A percentile compares a stretch with the other conserved stretches of the same genome.
These are phyloP conservation scores for Drosera capensis DNA, from an alignment of 148 eudicot species.

Conservation along the genomic window DNA sequence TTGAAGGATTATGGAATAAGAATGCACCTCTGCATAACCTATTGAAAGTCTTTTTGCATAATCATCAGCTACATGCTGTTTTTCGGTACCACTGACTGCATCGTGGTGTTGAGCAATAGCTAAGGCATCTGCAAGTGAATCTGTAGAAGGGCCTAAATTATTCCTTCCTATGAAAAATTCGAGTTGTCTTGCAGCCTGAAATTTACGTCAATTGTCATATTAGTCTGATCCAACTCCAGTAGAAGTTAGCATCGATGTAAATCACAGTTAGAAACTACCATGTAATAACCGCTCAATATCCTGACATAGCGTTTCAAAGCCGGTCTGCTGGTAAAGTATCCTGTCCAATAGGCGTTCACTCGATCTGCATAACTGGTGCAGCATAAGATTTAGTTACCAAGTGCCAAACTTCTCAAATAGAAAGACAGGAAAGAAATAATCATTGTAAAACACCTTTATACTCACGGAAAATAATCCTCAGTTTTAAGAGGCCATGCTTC, in stretches of 20 bases:
- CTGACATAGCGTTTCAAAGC: constrained; percentile 79
- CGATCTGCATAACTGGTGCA: constrained; percentile 77
- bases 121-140: constrained; percentile 70
- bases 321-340: constrained; percentile 91
- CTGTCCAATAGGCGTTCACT: constrained; percentile 85
- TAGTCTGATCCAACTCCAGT: neutral
- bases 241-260: constrained; percentile 1
- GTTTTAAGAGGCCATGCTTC: constrained; percentile 78
- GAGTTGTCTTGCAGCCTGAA: constrained; percentile 87
- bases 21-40: constrained; percentile 63
- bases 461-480: constrained; percentile 96
- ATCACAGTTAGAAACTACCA: constrained; percentile 30
- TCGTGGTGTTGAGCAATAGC: constrained; percentile 97
- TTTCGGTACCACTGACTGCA: constrained; percentile 78
- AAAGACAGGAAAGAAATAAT: neutral
- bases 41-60: constrained; percentile 83
- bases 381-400: neutral
- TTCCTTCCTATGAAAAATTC: constrained; percentile 69
- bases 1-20: constrained; percentile 1
- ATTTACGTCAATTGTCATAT: constrained; percentile 1
- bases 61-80: constrained; percentile 97
- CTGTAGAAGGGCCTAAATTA: constrained; percentile 47
- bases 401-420: neutral
- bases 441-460: constrained; percentile 5
- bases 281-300: constrained; percentile 76